Base-by-base conservation (phyloP, 345 rosid species). In the Acer campestre region DNA sequence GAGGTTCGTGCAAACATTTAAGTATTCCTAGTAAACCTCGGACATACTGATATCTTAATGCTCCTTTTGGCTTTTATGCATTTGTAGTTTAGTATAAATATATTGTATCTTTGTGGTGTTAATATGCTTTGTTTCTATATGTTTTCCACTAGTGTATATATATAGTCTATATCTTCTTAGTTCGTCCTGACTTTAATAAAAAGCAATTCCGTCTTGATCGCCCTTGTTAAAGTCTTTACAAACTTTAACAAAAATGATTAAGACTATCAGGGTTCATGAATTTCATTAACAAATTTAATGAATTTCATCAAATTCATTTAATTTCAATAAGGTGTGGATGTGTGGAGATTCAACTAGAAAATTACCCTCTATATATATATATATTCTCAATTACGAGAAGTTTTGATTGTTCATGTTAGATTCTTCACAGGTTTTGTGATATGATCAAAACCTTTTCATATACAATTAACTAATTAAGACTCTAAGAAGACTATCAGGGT, bases 1-100 rank as follows among this genome's bases (percentile, higher is more conserved):
- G 89, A 91, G 98, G 98, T 94, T 83, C 66, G 80, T 75, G 20
- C 23, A 3, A 68, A 71, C 72, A 68, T 78, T 46, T 27, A 74
- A 20, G 63, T 59, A 59, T 20, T 59, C 63, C 63, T 18, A 18
- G 22, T 59, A 56, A 56, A 56, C 61, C 38, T 35, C 38, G 6
- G 14, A 14, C 55, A 49, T 53, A 53, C 8, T 16, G 1, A 53
- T 7, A 42, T 53, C 63, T 59, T 59, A 22, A 59, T 59, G 13
- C 10, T 67, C 48, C 49, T n/a, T 38, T 67, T 22, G 38, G 38
- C 23, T 35, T 35, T 67, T 67, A 20, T 67, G 3, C 25, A 67
- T 67, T 16, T 20, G 48, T 42, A 38, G 70, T 16, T 18, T 67
- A 27, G 29, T 13, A 59, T 59, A 53, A 51, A 14, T 59, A 10